These are phyloP conservation scores for Rhododendron williamsianum DNA, from an alignment of 148 eudicot species.

Conservation along the genomic window DNA sequence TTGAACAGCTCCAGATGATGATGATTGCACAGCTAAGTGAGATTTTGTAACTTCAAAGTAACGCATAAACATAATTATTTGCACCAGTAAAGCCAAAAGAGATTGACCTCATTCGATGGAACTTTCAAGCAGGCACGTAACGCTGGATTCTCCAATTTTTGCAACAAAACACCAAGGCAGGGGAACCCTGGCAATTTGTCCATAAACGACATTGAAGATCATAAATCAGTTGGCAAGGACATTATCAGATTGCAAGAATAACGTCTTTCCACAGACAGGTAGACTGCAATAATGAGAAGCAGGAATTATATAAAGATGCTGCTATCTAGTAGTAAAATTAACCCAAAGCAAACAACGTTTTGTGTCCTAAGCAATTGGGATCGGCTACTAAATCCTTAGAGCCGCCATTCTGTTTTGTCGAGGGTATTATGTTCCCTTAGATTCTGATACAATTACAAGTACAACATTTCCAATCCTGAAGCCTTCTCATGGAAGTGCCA, in stretches of 20 bases:
- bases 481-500: neutral
- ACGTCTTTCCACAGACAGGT: neutral
- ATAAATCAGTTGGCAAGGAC: neutral
- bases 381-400: neutral
- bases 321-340: neutral
- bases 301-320: neutral
- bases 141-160: slow-evolving; percentile 96
- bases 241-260: neutral
- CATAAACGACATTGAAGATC: neutral
- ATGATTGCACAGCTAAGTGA: neutral
- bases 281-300: slow-evolving; percentile 6
- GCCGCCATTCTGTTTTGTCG: neutral
- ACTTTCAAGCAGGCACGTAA: slow-evolving; percentile 85
- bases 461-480: neutral
- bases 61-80: neutral
- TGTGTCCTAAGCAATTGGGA: neutral
- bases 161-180: slow-evolving; percentile 88
- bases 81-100: slow-evolving; percentile 16
- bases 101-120: slow-evolving; percentile 72
- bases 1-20: neutral
- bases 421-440: neutral
- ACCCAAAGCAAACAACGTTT: neutral
- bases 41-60: no score
- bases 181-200: slow-evolving; percentile 69
- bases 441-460: neutral